Conservation (phyloP, 73 alveolate genomes). For the Paramecium sexaurelia region DNA sequence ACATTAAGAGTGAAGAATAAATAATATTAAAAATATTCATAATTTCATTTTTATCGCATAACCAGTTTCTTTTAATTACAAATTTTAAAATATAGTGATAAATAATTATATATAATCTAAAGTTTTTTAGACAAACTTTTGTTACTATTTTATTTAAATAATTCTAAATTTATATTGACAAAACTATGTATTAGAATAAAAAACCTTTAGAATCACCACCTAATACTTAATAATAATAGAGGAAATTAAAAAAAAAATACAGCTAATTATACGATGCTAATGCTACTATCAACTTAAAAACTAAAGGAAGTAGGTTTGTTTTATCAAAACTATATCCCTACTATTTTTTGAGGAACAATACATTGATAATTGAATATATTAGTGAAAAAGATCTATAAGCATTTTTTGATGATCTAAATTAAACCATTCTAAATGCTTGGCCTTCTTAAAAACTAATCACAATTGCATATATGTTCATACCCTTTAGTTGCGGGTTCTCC, state of each 20-base stretch:
- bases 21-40: neutral
- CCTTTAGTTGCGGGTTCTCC: conserved; percentile 26
- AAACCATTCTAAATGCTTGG: neutral
- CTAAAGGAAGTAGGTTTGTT: neutral
- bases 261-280: neutral
- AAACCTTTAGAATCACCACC: neutral
- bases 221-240: neutral
- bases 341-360: neutral
- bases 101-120: neutral
- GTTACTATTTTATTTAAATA: neutral
- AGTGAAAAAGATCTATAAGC: neutral
- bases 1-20: neutral
- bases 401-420: neutral
- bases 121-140: neutral
- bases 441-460: conserved; percentile 17
- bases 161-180: neutral
- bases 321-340: conserved; percentile 7
- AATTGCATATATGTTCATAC: neutral
- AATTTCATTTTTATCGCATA: neutral
- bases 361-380: neutral
- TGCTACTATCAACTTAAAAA: neutral
- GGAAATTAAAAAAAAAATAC: neutral
- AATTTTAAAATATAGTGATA: too few relatives aligned
- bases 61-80: too few relatives aligned
- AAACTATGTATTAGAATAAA: neutral